Evolutionary conservation across 2,329 filamentous ascomycete genomes (phyloP).

Genomic region (Uncinocarpus reesii): DNA sequence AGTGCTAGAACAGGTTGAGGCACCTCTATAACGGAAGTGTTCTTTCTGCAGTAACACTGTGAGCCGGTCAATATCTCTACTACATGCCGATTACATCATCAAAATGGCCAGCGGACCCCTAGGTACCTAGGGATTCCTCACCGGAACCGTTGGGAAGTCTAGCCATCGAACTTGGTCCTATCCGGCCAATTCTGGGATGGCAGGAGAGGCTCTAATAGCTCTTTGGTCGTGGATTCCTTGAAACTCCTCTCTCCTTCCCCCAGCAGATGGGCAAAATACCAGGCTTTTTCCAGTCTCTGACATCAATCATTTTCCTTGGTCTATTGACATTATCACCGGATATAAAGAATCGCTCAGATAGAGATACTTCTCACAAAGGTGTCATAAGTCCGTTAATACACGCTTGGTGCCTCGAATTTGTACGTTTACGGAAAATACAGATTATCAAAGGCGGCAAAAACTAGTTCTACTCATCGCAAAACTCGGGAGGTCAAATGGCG

Average conservation of each 20-base stretch:
- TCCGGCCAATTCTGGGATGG: too few species aligned
- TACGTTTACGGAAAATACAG: neutral
- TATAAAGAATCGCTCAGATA: neutral
- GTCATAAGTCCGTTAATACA: neutral
- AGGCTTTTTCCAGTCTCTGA: neutral
- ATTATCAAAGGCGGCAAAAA: too few species aligned
- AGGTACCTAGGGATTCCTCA: too few species aligned
- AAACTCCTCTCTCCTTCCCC: too few species aligned
- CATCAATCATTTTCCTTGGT: neutral
- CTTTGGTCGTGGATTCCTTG: too few species aligned
- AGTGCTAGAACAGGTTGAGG: constrained; percentile 47
- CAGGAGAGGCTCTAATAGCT: too few species aligned
- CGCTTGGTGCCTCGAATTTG: neutral
- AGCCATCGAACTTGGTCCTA: too few species aligned
- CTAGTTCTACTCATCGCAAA: too few species aligned
- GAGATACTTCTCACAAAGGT: neutral
- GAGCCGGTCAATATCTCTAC: neutral
- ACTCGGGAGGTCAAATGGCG: constrained; percentile 5
- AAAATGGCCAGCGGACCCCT: too few species aligned
- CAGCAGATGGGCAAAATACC: neutral
- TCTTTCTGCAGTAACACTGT: neutral
- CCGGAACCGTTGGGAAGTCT: too few species aligned
- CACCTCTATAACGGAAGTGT: constrained; percentile 36
- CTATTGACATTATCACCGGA: neutral
- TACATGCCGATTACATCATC: too few species aligned